Conservation (phyloP, 768 basidiomycete species). For the Pleurotus djamor region DNA sequence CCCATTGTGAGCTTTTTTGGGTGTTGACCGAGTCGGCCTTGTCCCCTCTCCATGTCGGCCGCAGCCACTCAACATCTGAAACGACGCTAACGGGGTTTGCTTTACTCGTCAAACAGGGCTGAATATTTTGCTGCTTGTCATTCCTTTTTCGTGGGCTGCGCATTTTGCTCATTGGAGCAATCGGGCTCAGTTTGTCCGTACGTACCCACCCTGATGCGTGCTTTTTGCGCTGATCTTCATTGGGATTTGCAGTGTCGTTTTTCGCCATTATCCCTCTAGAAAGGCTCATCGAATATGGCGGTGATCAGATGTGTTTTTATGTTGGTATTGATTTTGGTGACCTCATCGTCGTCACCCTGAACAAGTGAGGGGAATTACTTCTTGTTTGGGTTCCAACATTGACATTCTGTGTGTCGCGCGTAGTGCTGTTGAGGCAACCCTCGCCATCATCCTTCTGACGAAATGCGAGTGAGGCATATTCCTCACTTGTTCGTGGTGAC, state of each 20-base stretch:
- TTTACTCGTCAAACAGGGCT: slow-evolving; percentile 36
- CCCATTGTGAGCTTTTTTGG: slow-evolving; percentile 43
- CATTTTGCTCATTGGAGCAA: slow-evolving; percentile 43
- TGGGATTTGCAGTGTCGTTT: slow-evolving; percentile 48
- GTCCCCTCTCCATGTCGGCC: background rate
- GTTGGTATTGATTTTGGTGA: slow-evolving; percentile 65
- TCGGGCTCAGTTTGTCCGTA: slow-evolving; percentile 43
- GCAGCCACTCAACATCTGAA: background rate
- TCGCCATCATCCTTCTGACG: slow-evolving; percentile 67
- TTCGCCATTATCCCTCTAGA: slow-evolving; percentile 59
- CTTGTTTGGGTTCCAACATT: slow-evolving; percentile 2
- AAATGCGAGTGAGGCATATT: slow-evolving; percentile 60
- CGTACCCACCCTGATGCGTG: slow-evolving; percentile 13
- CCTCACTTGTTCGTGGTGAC: background rate
- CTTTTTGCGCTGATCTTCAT: background rate
- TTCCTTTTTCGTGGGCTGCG: slow-evolving; percentile 61
- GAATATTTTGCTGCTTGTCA: slow-evolving; percentile 53
- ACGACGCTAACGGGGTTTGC: background rate
- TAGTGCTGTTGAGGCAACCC: slow-evolving; percentile 69
- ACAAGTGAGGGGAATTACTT: slow-evolving; percentile 45
- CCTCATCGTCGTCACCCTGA: slow-evolving; percentile 59
- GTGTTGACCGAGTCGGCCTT: background rate
- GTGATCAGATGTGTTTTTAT: slow-evolving; percentile 55
- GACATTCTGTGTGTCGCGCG: background rate
- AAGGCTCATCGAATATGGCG: slow-evolving; percentile 63